Conservation (phyloP, 176 grass and related monocot genomes). For the Phyllostachys edulis region DNA sequence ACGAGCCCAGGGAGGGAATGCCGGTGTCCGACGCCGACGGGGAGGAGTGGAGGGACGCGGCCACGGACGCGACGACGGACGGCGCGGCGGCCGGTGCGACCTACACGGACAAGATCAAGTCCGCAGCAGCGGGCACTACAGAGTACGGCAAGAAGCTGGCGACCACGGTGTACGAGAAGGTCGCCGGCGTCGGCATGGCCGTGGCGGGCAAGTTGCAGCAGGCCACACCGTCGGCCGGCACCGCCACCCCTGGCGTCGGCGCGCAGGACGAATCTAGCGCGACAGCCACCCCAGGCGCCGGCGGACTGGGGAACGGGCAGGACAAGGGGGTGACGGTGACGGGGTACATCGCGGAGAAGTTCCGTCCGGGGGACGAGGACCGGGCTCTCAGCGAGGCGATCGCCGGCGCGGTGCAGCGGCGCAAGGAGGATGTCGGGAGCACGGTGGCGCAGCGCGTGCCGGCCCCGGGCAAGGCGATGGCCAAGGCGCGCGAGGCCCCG, state of each 20-base stretch:
- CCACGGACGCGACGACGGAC: background rate
- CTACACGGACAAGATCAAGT: conserved; percentile 55
- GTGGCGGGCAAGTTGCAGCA: conserved; percentile 40
- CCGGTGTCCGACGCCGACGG: conserved; percentile 9
- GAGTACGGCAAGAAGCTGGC: conserved; percentile 64
- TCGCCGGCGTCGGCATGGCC: conserved; percentile 34
- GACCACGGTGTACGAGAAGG: conserved; percentile 49
- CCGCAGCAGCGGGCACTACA: conserved; percentile 40
- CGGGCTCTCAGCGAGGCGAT: conserved; percentile 60
- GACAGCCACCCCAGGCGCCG: background rate
- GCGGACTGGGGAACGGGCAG: conserved; percentile 12
- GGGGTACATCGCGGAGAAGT: conserved; percentile 61
- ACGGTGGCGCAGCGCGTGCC: conserved; percentile 27
- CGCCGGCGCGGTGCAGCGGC: conserved; percentile 52
- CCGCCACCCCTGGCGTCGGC: conserved; percentile 3
- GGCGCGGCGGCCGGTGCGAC: background rate
- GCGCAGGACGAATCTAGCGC: background rate
- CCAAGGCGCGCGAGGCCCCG: conserved; percentile 20
- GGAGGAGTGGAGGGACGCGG: background rate
- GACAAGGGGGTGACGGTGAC: conserved; percentile 50
- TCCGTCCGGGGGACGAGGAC: conserved; percentile 75
- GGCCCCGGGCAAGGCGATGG: background rate
- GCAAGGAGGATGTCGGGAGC: conserved; percentile 41
- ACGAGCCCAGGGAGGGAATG: background rate
- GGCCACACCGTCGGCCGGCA: background rate